These are phyloP conservation scores for Aspergillus chevalieri DNA, from an alignment of 2,329 filamentous ascomycete species.

Conservation along the genomic window DNA sequence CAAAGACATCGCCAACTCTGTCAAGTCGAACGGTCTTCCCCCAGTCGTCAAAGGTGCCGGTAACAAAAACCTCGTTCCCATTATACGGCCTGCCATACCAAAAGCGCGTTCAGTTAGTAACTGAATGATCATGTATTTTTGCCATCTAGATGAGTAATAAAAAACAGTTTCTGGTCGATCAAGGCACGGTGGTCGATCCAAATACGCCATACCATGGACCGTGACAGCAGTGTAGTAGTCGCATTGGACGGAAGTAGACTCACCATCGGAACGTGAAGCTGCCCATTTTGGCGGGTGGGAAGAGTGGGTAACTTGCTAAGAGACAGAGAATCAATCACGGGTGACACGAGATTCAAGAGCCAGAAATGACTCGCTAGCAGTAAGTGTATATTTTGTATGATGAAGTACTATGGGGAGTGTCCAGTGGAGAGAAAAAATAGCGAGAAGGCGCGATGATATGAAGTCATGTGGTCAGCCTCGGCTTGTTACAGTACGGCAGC, in stretches of 20 bases:
- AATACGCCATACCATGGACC: background rate
- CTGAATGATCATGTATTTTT: conserved; percentile 7
- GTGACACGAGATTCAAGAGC: no score
- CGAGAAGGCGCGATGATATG: no score
- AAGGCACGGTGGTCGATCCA: conserved; percentile 1
- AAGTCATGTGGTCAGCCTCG: no score
- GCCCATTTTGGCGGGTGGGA: conserved; percentile 1
- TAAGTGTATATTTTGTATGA: no score
- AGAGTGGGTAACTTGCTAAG: no score
- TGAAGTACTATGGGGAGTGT: no score
- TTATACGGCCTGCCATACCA: conserved; percentile 64
- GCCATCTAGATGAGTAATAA: background rate
- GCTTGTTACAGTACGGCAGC: no score
- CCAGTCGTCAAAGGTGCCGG: conserved; percentile 94
- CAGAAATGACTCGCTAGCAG: no score
- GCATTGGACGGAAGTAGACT: conserved; percentile 11
- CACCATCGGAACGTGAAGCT: conserved; percentile 35
- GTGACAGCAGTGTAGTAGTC: background rate
- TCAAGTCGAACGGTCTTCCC: conserved; percentile 76
- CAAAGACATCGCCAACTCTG: conserved; percentile 64
- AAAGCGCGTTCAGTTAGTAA: conserved; percentile 23
- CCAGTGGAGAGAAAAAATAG: no score
- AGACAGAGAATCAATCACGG: no score
- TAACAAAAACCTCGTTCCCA: conserved; percentile 85
- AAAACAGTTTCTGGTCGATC: conserved; percentile 1